A percentile compares a stretch with the other conserved stretches of the same genome.
These are phyloP conservation scores for Umbelopsis sp. DNA, from an alignment of 192 early-diverging fungal species.

Conservation along the genomic window DNA sequence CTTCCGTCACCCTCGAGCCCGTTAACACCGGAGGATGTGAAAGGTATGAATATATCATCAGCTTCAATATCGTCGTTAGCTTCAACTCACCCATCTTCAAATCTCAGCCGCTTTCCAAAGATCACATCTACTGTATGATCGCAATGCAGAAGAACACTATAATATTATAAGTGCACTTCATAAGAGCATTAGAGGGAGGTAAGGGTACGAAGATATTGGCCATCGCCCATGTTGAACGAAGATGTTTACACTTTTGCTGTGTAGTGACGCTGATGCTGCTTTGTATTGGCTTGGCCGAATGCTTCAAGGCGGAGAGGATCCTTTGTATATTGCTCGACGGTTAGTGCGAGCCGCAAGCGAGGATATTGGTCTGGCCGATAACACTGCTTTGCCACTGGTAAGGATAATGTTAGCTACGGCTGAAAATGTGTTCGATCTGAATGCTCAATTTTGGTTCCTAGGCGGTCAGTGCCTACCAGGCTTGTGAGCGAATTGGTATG, in stretches of 20 bases:
- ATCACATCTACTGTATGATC: constrained; percentile 80
- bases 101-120: constrained; percentile 66
- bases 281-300: constrained; percentile 92
- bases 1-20: constrained; percentile 13
- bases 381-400: constrained; percentile 70
- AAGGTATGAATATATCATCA: constrained; percentile 26
- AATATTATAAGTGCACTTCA: constrained; percentile 89
- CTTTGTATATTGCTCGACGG: constrained; percentile 79
- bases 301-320: constrained; percentile 89
- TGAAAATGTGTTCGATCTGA: background rate
- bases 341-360: constrained; percentile 83
- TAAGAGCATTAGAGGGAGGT: constrained; percentile 85
- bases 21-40: constrained; percentile 55
- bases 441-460: constrained; percentile 5
- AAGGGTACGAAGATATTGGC: background rate
- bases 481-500: constrained; percentile 88
- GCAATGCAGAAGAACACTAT: constrained; percentile 87
- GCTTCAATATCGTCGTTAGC: background rate
- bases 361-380: constrained; percentile 88
- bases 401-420: background rate
- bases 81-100: background rate
- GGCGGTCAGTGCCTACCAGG: constrained; percentile 77
- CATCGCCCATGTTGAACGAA: background rate
- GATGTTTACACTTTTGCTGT: background rate
- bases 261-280: constrained; percentile 71